Percentiles rank a stretch among this genome's conserved stretches.
Evolutionary conservation across 768 basidiomycete genomes (phyloP).

Genomic region (Hericium erinaceus): DNA sequence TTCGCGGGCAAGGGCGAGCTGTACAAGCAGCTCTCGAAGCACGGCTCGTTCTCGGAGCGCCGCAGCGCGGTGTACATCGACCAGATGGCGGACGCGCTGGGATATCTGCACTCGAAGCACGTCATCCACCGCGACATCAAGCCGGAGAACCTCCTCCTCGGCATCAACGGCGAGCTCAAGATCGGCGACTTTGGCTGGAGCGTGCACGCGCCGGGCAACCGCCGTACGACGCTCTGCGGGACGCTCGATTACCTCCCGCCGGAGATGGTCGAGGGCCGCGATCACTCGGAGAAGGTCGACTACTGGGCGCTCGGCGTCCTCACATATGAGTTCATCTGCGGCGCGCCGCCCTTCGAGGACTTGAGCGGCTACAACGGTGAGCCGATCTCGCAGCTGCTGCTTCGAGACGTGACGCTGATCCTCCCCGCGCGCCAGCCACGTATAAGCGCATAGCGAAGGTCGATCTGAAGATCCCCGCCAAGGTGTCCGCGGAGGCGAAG

Average conservation of each 20-base stretch:
- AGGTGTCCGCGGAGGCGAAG: constrained; percentile 33
- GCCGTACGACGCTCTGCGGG: constrained; percentile 87
- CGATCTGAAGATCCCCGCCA: constrained; percentile 47
- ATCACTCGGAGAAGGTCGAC: constrained; percentile 87
- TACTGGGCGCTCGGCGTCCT: constrained; percentile 97
- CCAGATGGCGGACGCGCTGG: constrained; percentile 95
- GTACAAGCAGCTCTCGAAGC: constrained; percentile 88
- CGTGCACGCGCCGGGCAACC: constrained; percentile 88
- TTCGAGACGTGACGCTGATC: constrained; percentile 8
- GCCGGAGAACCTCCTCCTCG: constrained; percentile 91
- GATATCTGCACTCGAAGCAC: constrained; percentile 89
- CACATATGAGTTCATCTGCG: constrained; percentile 89
- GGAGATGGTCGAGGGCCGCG: constrained; percentile 93
- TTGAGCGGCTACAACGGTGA: constrained; percentile 63
- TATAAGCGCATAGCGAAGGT: constrained; percentile 84
- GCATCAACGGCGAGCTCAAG: constrained; percentile 94
- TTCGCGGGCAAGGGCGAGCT: constrained; percentile 96
- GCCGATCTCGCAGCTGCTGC: constrained; percentile 18
- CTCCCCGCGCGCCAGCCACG: constrained; percentile 47
- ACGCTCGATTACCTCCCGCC: constrained; percentile 96
- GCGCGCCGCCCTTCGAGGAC: constrained; percentile 83
- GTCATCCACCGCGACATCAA: constrained; percentile 99
- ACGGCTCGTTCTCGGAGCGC: constrained; percentile 81
- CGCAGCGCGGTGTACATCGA: constrained; percentile 85
- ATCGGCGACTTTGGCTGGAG: constrained; percentile 99